Percentiles rank a stretch among this genome's conserved stretches.
Evolutionary conservation across 257 asterid genomes (phyloP).

Genomic region (Primulina huaijiensis): DNA sequence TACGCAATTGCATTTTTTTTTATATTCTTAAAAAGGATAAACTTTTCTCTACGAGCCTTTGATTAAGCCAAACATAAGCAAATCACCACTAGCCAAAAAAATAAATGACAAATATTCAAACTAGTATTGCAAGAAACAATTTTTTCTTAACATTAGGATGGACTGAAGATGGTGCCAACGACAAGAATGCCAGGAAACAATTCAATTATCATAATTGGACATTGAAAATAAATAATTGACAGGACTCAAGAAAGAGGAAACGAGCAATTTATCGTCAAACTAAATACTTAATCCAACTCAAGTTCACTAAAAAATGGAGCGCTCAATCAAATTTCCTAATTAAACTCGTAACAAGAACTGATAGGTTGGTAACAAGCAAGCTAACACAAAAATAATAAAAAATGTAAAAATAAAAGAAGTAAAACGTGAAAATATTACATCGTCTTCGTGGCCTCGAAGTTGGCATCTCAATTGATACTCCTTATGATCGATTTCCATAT

Average conservation of each 20-base stretch:
- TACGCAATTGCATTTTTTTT: not conserved
- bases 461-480: slow-evolving; percentile 81
- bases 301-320: not conserved
- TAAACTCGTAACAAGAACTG: not conserved
- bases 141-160: not conserved
- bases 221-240: too few species aligned
- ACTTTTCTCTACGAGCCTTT: not conserved
- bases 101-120: not conserved
- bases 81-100: not conserved
- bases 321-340: not conserved
- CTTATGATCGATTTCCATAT: slow-evolving; percentile 69
- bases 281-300: not conserved
- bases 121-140: too few species aligned
- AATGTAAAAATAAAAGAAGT: not conserved
- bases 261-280: slow-evolving; percentile 4
- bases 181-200: not conserved
- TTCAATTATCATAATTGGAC: not conserved
- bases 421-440: slow-evolving; percentile 43
- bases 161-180: not conserved
- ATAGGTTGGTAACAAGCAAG: not conserved
- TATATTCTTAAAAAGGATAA: slow-evolving; percentile 3
- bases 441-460: slow-evolving; percentile 93
- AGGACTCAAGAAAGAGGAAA: not conserved
- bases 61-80: slow-evolving; percentile 12
- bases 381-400: not conserved